Conservation (phyloP, 345 rosid species). For the Geranium brycei region DNA sequence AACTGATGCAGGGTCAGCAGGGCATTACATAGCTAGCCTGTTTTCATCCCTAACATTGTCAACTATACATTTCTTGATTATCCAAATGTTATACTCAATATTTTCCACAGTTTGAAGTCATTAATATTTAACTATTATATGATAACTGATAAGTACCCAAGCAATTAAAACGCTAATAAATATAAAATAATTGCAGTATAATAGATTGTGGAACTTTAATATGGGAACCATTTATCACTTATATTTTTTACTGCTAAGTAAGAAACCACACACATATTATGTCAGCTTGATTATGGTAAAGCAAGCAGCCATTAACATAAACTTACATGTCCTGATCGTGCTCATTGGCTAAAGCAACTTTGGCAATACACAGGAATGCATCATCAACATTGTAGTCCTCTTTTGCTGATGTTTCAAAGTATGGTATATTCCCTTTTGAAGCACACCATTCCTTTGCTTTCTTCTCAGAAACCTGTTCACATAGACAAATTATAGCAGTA, state of each 20-base stretch:
- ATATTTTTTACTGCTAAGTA: too few species aligned
- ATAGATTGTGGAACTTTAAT: background rate
- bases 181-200: background rate
- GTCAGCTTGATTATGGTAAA: background rate
- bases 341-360: constrained; percentile 71
- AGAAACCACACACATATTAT: too few species aligned
- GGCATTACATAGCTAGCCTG: too few species aligned
- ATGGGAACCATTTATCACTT: background rate
- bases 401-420: constrained; percentile 93
- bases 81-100: too few species aligned
- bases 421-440: constrained; percentile 72
- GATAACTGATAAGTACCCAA: background rate
- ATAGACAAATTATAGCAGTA: constrained; percentile 4
- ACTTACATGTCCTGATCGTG: constrained; percentile 86
- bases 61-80: too few species aligned
- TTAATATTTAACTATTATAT: background rate
- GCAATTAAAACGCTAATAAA: background rate
- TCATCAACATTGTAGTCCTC: constrained; percentile 86
- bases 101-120: background rate
- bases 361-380: constrained; percentile 67
- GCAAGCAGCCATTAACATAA: background rate
- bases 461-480: constrained; percentile 77
- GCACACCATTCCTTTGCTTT: constrained; percentile 97
- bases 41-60: too few species aligned
- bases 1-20: too few species aligned